Conservation (phyloP, 805 yeast genomes). For the Wickerhamia fluorescens region DNA sequence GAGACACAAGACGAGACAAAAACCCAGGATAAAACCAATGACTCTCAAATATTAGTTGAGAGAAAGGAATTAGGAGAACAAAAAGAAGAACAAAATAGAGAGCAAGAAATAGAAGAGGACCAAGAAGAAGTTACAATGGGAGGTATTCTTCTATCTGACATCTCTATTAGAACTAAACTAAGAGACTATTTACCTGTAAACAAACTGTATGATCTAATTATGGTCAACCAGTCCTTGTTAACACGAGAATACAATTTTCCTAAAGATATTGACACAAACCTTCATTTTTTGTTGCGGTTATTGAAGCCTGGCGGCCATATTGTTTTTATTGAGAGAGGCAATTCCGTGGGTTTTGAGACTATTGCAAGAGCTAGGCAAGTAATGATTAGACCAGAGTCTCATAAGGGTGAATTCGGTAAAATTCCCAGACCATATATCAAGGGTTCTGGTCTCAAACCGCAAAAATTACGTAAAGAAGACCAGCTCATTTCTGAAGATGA, state of each 20-base stretch:
- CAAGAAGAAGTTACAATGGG: constrained; percentile 23
- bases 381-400: constrained; percentile 78
- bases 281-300: constrained; percentile 52
- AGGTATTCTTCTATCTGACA: constrained; percentile 48
- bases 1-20: constrained; percentile 15
- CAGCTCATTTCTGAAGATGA: constrained; percentile 31
- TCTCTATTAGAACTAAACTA: constrained; percentile 50
- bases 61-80: neutral
- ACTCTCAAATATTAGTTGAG: neutral
- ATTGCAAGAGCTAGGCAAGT: constrained; percentile 87
- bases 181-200: constrained; percentile 45
- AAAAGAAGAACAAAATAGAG: constrained; percentile 5
- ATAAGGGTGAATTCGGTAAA: constrained; percentile 47
- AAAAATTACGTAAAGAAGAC: constrained; percentile 27
- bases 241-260: constrained; percentile 58
- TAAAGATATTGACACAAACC: constrained; percentile 59
- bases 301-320: constrained; percentile 75
- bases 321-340: constrained; percentile 81
- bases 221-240: constrained; percentile 73
- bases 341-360: constrained; percentile 80
- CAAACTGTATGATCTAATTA: constrained; percentile 69
- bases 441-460: constrained; percentile 40
- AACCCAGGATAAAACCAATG: neutral
- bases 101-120: constrained; percentile 5
- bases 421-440: constrained; percentile 63